phyloP scores from a whole-genome alignment of 805 yeast species.

The Kodamaea fukazawae region DNA sequence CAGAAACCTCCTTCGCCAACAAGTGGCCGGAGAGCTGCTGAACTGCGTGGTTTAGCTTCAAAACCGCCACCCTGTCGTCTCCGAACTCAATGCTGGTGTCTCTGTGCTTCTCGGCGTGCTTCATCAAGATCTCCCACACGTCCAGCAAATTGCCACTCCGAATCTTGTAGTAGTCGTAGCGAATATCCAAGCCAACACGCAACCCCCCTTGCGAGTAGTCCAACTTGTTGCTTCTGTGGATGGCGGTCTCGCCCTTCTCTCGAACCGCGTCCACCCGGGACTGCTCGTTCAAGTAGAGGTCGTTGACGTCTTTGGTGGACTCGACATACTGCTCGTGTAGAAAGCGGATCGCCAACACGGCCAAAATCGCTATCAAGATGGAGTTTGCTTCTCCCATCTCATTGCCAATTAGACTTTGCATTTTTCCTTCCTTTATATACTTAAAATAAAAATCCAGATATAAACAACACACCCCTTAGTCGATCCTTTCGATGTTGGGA shows the following conservation, averaged over 20 bases:
- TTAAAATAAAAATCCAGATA: neutral
- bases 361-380: slow-evolving; percentile 18
- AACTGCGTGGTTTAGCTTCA: slow-evolving; percentile 28
- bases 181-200: slow-evolving; percentile 64
- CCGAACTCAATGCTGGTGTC: slow-evolving; percentile 22
- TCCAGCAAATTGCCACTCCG: slow-evolving; percentile 77
- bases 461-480: slow-evolving; percentile 3
- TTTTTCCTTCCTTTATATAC: no score
- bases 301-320: slow-evolving; percentile 53
- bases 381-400: slow-evolving; percentile 7
- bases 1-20: slow-evolving; percentile 12
- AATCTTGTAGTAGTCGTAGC: slow-evolving; percentile 57
- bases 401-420: neutral
- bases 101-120: slow-evolving; percentile 20
- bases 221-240: slow-evolving; percentile 69
- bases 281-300: slow-evolving; percentile 59
- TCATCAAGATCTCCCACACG: slow-evolving; percentile 54
- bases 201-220: slow-evolving; percentile 65
- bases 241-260: slow-evolving; percentile 66
- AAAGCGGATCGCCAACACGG: slow-evolving; percentile 18
- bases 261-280: slow-evolving; percentile 64
- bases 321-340: slow-evolving; percentile 26
- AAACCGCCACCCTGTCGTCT: slow-evolving; percentile 16
- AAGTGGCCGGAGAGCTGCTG: slow-evolving; percentile 20
- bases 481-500: slow-evolving; percentile 1